Conservation (phyloP, 495 filamentous ascomycete species). For the Neurospora sp. region DNA sequence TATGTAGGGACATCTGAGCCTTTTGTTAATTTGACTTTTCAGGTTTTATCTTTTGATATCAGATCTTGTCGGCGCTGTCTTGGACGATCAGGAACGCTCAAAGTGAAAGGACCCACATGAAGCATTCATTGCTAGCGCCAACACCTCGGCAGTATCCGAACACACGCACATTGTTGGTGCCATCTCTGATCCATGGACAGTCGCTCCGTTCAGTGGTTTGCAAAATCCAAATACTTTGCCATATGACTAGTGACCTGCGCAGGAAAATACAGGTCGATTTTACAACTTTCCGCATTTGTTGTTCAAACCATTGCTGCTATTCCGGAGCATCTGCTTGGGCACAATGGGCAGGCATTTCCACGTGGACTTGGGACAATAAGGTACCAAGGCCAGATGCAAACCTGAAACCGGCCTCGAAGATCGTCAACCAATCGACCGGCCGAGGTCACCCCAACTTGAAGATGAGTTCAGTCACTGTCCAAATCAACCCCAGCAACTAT, state of each 20-base stretch:
- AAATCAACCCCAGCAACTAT: conserved; percentile 6
- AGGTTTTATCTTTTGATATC: neutral
- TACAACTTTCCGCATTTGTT: neutral
- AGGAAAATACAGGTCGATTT: neutral
- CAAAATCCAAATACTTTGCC: neutral
- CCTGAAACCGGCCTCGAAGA: conserved; percentile 21
- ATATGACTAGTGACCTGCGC: neutral
- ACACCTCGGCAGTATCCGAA: neutral
- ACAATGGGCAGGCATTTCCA: neutral
- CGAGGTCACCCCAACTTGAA: conserved; percentile 11
- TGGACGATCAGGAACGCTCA: neutral
- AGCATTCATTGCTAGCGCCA: neutral
- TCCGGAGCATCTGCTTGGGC: neutral
- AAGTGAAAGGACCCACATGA: neutral
- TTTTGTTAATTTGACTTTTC: neutral
- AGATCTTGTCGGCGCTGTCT: neutral
- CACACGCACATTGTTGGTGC: neutral
- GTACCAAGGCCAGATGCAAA: neutral
- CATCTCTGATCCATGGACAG: neutral
- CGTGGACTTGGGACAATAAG: neutral
- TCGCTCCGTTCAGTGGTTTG: neutral
- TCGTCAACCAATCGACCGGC: conserved; percentile 20
- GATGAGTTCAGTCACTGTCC: conserved; percentile 9
- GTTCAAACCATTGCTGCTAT: neutral
- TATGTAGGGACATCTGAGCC: neutral